Evolutionary conservation across 2,329 filamentous ascomycete species (phyloP).

Genomic region (Venturiaceae sp.): DNA sequence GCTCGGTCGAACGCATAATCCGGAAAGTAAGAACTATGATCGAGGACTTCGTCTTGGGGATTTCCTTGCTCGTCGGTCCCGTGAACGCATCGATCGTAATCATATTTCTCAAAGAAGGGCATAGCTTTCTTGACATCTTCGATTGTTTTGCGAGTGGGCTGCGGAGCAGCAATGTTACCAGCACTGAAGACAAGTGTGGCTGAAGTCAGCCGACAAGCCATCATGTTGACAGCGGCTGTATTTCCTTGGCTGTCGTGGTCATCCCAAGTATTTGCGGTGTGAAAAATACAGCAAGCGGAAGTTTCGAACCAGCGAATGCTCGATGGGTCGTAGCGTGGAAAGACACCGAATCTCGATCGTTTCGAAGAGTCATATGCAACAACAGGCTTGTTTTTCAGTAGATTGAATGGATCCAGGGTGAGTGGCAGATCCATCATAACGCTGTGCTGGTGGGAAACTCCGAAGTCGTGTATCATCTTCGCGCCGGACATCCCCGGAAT

Average conservation of each 20-base stretch:
- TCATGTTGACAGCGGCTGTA: slow-evolving; percentile 45
- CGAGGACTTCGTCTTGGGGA: slow-evolving; percentile 13
- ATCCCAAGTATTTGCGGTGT: slow-evolving; percentile 65
- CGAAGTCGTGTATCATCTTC: slow-evolving; percentile 72
- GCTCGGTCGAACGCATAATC: slow-evolving; percentile 16
- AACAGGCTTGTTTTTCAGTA: slow-evolving; percentile 44
- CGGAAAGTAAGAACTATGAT: slow-evolving; percentile 12
- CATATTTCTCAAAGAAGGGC: slow-evolving; percentile 37
- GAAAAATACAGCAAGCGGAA: slow-evolving; percentile 58
- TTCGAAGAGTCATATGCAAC: slow-evolving; percentile 50
- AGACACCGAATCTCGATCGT: slow-evolving; percentile 55
- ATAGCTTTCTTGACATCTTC: slow-evolving; percentile 22
- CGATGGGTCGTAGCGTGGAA: slow-evolving; percentile 50
- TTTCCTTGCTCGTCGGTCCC: neutral
- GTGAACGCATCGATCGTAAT: slow-evolving; percentile 17
- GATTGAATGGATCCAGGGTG: slow-evolving; percentile 53
- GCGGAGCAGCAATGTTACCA: slow-evolving; percentile 50
- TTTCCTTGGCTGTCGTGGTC: slow-evolving; percentile 24
- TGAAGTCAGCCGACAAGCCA: slow-evolving; percentile 58
- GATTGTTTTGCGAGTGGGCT: slow-evolving; percentile 18
- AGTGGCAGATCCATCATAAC: slow-evolving; percentile 62
- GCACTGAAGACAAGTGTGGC: slow-evolving; percentile 55
- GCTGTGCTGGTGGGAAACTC: slow-evolving; percentile 52
- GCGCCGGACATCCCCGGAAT: slow-evolving; percentile 53
- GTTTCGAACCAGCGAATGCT: slow-evolving; percentile 59